Evolutionary conservation across 768 basidiomycete species (phyloP).

Genomic region (Cyclocybe aegerita): DNA sequence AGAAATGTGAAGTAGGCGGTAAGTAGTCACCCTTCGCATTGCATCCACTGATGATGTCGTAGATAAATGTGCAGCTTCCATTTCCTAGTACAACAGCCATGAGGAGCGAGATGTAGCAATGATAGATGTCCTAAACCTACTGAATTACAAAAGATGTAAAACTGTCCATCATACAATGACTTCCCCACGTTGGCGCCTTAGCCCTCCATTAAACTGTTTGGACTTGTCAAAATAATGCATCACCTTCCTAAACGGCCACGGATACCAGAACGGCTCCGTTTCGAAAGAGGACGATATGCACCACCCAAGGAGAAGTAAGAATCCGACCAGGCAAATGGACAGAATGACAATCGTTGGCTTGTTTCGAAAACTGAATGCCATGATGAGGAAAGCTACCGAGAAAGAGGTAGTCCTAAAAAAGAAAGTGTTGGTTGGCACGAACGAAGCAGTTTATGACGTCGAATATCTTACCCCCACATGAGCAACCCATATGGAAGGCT

Average conservation of each 20-base stretch:
- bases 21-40: too few species aligned
- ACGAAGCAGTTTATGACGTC: neutral
- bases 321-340: slow-evolving; percentile 8
- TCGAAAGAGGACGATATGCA: slow-evolving; percentile 17
- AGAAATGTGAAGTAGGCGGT: too few species aligned
- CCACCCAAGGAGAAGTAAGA: slow-evolving; percentile 18
- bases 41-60: too few species aligned
- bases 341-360: slow-evolving; percentile 13
- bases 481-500: slow-evolving; percentile 55
- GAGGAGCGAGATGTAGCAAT: too few species aligned
- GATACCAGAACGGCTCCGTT: slow-evolving; percentile 14
- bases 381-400: slow-evolving; percentile 20
- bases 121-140: too few species aligned
- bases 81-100: too few species aligned
- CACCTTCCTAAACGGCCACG: slow-evolving; percentile 5
- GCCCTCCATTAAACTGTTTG: too few species aligned
- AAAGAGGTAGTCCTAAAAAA: slow-evolving; percentile 20
- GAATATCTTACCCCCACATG: slow-evolving; percentile 54
- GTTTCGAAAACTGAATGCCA: slow-evolving; percentile 16
- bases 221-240: neutral
- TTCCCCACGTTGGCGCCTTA: too few species aligned
- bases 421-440: neutral
- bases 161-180: too few species aligned
- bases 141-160: too few species aligned
- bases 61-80: too few species aligned